Conservation (phyloP, 805 yeast species). For the Lipomyces chichibuensis region DNA sequence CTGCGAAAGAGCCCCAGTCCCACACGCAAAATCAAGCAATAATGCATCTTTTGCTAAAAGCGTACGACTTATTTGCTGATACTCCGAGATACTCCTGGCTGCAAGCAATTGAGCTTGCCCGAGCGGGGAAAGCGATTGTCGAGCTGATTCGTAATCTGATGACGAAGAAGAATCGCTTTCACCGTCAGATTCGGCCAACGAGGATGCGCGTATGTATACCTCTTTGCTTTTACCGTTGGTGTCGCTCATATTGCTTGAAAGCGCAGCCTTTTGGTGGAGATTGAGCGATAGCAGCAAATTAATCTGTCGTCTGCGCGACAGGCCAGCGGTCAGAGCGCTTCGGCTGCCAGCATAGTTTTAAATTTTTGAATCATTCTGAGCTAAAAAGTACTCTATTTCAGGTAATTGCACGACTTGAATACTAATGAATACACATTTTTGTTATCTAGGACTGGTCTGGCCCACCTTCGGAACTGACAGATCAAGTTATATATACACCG, state of each 20-base stretch:
- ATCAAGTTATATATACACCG: not conserved
- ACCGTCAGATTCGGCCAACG: constrained; percentile 2
- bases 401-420: not conserved
- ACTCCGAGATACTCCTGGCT: constrained; percentile 6
- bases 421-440: not conserved
- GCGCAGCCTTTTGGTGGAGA: not conserved
- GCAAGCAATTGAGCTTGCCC: constrained; percentile 13
- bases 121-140: constrained; percentile 1
- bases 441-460: no score
- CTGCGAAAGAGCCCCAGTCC: constrained; percentile 32
- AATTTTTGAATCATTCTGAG: not conserved
- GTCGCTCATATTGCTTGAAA: not conserved
- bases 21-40: constrained; percentile 31
- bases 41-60: not conserved
- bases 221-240: not conserved
- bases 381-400: no score
- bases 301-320: not conserved
- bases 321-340: not conserved
- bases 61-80: not conserved
- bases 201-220: not conserved
- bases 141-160: constrained; percentile 2
- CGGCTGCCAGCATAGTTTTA: not conserved
- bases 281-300: not conserved
- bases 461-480: not conserved
- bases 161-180: constrained; percentile 3